Evolutionary conservation across 2,329 filamentous ascomycete genomes (phyloP).

Genomic region (Dactylella cylindrospora): DNA sequence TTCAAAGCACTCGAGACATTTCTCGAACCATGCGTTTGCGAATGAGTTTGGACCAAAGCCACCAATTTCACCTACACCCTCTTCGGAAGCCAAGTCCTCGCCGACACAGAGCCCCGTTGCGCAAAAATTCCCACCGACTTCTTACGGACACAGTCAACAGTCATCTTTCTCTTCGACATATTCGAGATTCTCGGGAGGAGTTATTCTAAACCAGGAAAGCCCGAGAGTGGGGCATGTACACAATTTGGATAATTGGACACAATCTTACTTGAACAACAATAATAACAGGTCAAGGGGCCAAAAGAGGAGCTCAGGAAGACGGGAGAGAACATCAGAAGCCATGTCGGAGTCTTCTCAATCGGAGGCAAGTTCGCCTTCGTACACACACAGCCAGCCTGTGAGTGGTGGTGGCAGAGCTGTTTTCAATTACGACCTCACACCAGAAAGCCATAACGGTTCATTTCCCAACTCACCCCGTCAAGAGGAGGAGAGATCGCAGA

Average conservation of each 20-base stretch:
- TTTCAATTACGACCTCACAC: constrained; percentile 36
- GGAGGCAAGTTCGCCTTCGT: constrained; percentile 35
- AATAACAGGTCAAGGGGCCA: constrained; percentile 30
- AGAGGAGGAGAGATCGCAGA: constrained; percentile 31
- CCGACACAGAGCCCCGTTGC: constrained; percentile 25
- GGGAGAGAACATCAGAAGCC: constrained; percentile 8
- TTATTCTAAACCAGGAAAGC: constrained; percentile 23
- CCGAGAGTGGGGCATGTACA: constrained; percentile 24
- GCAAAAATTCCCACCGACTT: constrained; percentile 5
- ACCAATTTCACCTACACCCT: constrained; percentile 31
- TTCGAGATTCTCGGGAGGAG: constrained; percentile 8
- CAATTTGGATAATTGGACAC: constrained; percentile 40
- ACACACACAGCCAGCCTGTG: constrained; percentile 29
- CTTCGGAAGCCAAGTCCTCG: constrained; percentile 22
- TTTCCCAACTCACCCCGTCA: constrained; percentile 32
- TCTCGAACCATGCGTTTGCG: constrained; percentile 22
- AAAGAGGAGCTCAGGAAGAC: constrained; percentile 16
- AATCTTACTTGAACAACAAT: constrained; percentile 38
- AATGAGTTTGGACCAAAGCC: constrained; percentile 35
- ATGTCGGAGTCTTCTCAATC: constrained; percentile 37
- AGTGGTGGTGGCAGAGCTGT: constrained; percentile 26
- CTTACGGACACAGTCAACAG: constrained; percentile 19
- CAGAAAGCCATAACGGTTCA: constrained; percentile 39
- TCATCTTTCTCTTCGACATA: constrained; percentile 13
- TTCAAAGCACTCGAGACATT: constrained; percentile 35